These are phyloP conservation scores for Cladophialophora chaetospira DNA, from an alignment of 2,329 filamentous ascomycete species.

Conservation along the genomic window DNA sequence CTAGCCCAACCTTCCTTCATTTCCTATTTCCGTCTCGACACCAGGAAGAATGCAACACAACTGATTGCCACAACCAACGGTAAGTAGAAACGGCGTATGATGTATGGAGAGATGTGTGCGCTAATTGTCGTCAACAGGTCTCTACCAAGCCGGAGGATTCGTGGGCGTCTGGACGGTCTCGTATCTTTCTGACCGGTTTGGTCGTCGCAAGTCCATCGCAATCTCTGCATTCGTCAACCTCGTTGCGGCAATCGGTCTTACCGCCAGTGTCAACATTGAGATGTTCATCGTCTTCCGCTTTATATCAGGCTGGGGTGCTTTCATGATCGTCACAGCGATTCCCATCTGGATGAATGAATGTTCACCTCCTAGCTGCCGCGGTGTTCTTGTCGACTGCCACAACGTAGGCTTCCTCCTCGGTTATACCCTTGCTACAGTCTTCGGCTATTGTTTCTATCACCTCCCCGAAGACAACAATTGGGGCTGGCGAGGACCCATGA, in stretches of 20 bases:
- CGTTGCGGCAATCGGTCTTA: constrained; percentile 39
- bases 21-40: constrained; percentile 44
- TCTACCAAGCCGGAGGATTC: constrained; percentile 46
- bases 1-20: constrained; percentile 48
- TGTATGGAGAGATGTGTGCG: no score
- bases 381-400: constrained; percentile 21
- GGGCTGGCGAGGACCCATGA: constrained; percentile 17
- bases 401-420: constrained; percentile 21
- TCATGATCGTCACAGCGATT: constrained; percentile 28
- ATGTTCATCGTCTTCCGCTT: constrained; percentile 41
- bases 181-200: constrained; percentile 36
- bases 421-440: constrained; percentile 18
- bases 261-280: constrained; percentile 33
- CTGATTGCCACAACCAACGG: constrained; percentile 46
- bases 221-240: constrained; percentile 41
- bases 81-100: no score
- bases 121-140: no score
- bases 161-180: constrained; percentile 34
- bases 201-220: constrained; percentile 39
- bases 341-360: constrained; percentile 27
- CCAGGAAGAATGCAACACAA: constrained; percentile 42
- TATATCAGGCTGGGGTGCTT: constrained; percentile 41
- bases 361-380: constrained; percentile 10
- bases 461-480: constrained; percentile 20
- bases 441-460: constrained; percentile 24